phyloP scores from a whole-genome alignment of 495 filamentous ascomycete species.

The Podospora pseudoanserina region DNA sequence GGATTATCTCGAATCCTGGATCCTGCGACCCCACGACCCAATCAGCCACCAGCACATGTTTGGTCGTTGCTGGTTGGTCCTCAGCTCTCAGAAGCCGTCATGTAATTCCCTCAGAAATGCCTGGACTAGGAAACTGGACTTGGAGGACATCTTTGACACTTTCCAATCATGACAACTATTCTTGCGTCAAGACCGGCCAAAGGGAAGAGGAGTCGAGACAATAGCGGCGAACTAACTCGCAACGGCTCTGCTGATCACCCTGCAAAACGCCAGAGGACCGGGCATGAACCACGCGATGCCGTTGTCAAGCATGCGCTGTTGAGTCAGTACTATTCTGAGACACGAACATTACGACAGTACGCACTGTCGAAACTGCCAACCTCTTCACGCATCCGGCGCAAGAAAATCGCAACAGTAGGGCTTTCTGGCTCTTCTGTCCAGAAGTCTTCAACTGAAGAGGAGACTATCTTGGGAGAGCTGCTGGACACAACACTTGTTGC shows the following conservation, averaged over 20 bases:
- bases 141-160: not conserved
- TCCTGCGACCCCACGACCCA: slow-evolving; percentile 18
- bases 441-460: slow-evolving; percentile 30
- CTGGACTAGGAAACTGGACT: not conserved
- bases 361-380: slow-evolving; percentile 50
- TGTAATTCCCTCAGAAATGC: slow-evolving; percentile 11
- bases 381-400: slow-evolving; percentile 43
- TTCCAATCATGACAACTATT: not conserved
- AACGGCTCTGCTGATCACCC: slow-evolving; percentile 14
- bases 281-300: not conserved
- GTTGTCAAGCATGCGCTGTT: slow-evolving; percentile 62
- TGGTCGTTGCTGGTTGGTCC: slow-evolving; percentile 20
- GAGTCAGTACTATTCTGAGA: slow-evolving; percentile 65
- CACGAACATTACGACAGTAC: slow-evolving; percentile 69
- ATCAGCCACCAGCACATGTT: slow-evolving; percentile 22
- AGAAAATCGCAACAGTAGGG: slow-evolving; percentile 46
- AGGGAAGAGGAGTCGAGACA: slow-evolving; percentile 26
- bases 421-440: slow-evolving; percentile 23
- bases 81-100: slow-evolving; percentile 2
- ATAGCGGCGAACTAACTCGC: slow-evolving; percentile 10
- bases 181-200: not conserved
- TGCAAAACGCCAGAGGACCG: slow-evolving; percentile 22
- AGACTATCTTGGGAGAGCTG: slow-evolving; percentile 46
- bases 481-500: slow-evolving; percentile 71
- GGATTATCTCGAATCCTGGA: slow-evolving; percentile 2